Percentiles rank a stretch among this genome's conserved stretches.
These are phyloP conservation scores for Ophiostoma perfectum DNA, from an alignment of 2,329 filamentous ascomycete genomes.

Conservation along the genomic window DNA sequence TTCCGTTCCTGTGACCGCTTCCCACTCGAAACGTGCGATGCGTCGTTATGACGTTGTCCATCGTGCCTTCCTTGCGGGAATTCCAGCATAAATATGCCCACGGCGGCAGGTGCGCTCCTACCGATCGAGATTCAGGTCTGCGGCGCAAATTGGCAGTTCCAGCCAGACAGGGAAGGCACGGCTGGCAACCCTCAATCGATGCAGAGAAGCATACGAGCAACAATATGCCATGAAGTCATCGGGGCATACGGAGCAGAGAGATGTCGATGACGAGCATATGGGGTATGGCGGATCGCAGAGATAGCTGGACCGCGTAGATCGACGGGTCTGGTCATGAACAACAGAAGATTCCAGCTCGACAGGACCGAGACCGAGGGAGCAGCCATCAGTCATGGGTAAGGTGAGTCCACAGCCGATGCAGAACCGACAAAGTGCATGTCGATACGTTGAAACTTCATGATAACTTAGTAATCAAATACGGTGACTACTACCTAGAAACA, in stretches of 20 bases:
- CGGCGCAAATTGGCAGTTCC: not conserved
- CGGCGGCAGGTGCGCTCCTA: not conserved
- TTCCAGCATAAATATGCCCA: conserved; percentile 16
- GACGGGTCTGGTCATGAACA: not conserved
- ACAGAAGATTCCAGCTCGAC: not conserved
- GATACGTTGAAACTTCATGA: not conserved
- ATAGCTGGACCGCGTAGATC: not conserved
- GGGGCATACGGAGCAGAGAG: not conserved
- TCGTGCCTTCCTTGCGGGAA: conserved; percentile 17
- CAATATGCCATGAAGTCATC: not conserved
- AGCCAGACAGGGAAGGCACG: not conserved
- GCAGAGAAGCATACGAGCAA: too few relatives aligned
- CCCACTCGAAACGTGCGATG: conserved; percentile 11
- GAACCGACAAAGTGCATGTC: not conserved
- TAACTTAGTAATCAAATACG: not conserved
- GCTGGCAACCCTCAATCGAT: not conserved
- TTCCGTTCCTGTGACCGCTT: conserved; percentile 16
- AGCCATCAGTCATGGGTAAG: not conserved
- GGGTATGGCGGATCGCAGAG: not conserved
- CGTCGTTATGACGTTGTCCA: conserved; percentile 3
- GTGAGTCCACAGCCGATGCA: not conserved
- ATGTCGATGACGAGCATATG: conserved; percentile 6
- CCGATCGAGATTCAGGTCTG: conserved; percentile 2
- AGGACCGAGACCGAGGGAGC: not conserved
- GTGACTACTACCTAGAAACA: too few relatives aligned